A percentile compares a stretch with the other conserved stretches of the same genome.
These are phyloP conservation scores for Lecanicillium sp. DNA, from an alignment of 2,329 filamentous ascomycete genomes.

Conservation along the genomic window DNA sequence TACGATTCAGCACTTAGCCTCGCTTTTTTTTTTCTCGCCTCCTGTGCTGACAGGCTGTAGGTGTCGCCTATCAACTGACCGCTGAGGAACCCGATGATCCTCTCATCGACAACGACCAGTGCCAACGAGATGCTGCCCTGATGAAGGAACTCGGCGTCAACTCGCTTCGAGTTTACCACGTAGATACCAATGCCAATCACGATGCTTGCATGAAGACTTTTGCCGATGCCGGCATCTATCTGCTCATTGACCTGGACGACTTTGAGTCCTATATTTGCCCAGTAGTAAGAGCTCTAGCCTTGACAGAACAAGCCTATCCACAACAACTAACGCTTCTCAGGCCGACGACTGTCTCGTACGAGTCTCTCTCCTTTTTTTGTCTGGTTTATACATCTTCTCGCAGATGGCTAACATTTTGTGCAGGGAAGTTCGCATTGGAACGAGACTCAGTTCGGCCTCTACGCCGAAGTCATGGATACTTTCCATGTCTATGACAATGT, in stretches of 20 bases:
- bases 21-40: too few relatives aligned
- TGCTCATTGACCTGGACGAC: constrained; percentile 76
- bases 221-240: constrained; percentile 71
- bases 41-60: too few relatives aligned
- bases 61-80: constrained; percentile 61
- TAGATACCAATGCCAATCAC: constrained; percentile 64
- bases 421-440: constrained; percentile 63
- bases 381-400: neutral
- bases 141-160: constrained; percentile 80
- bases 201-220: constrained; percentile 74
- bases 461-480: constrained; percentile 64
- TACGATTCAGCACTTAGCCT: too few relatives aligned
- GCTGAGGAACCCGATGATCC: constrained; percentile 63
- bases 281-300: constrained; percentile 20
- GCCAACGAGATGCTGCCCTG: constrained; percentile 62
- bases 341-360: too few relatives aligned
- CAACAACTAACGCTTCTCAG: too few relatives aligned
- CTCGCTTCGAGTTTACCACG: constrained; percentile 81
- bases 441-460: constrained; percentile 58
- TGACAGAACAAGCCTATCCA: too few relatives aligned
- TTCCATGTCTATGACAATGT: constrained; percentile 74
- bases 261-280: constrained; percentile 61
- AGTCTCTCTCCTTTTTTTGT: too few relatives aligned
- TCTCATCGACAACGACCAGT: constrained; percentile 67
- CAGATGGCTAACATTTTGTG: constrained; percentile 9